Conservation (phyloP, 2,329 filamentous ascomycete genomes). For the Fusarium sp. region DNA sequence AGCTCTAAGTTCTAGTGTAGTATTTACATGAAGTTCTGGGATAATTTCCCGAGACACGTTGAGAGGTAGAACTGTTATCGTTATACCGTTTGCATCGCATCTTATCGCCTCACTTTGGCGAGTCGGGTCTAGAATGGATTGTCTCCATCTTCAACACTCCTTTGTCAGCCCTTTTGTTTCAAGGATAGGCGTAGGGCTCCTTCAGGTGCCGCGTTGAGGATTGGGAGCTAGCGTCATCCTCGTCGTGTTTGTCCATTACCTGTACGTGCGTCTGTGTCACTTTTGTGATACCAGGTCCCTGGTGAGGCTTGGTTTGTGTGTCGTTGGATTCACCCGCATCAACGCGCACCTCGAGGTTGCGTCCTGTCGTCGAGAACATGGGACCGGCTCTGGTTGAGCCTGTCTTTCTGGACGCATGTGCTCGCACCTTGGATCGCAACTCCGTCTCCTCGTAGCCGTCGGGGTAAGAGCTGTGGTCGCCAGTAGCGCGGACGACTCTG, state of each 20-base stretch:
- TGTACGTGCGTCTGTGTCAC: constrained; percentile 39
- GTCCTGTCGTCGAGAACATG: constrained; percentile 17
- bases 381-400: background rate
- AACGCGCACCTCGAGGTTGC: constrained; percentile 26
- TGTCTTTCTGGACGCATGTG: background rate
- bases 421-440: constrained; percentile 25
- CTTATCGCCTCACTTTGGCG: background rate
- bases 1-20: background rate
- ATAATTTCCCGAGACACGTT: background rate
- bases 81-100: background rate
- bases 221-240: constrained; percentile 39
- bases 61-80: background rate
- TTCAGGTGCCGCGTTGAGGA: constrained; percentile 40
- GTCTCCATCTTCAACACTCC: background rate
- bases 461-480: constrained; percentile 36
- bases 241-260: constrained; percentile 25
- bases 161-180: background rate
- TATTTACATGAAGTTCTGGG: constrained; percentile 1
- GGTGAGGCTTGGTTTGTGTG: constrained; percentile 1
- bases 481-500: constrained; percentile 40
- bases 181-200: constrained; percentile 8
- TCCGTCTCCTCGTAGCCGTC: constrained; percentile 27
- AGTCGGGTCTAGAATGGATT: background rate
- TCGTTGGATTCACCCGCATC: constrained; percentile 2
- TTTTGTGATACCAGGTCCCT: constrained; percentile 37